These are phyloP conservation scores for Auricularia heimuer DNA, from an alignment of 768 basidiomycete species.

Conservation along the genomic window DNA sequence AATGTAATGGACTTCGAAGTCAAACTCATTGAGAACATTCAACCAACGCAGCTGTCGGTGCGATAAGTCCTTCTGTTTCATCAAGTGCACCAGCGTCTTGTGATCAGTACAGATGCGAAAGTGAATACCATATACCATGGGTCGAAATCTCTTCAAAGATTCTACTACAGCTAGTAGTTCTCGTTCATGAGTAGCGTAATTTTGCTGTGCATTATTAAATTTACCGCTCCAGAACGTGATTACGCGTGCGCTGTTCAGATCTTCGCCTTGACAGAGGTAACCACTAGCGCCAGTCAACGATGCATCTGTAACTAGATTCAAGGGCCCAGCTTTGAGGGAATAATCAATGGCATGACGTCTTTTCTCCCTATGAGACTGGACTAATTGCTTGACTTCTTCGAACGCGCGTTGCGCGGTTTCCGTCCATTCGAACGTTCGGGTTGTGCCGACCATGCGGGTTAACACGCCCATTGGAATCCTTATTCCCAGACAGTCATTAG, in stretches of 20 bases:
- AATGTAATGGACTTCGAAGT: slow-evolving; percentile 22
- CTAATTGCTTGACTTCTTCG: slow-evolving; percentile 24
- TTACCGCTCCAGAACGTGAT: slow-evolving; percentile 1
- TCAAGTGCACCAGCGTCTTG: slow-evolving; percentile 19
- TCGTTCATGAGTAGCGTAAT: slow-evolving; percentile 31
- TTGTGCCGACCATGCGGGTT: slow-evolving; percentile 12
- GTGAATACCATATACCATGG: slow-evolving; percentile 13
- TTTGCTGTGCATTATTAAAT: slow-evolving; percentile 8
- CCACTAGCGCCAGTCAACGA: not conserved
- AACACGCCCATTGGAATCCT: slow-evolving; percentile 31
- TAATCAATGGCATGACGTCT: slow-evolving; percentile 12
- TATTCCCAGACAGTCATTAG: slow-evolving; percentile 19
- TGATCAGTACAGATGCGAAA: slow-evolving; percentile 27
- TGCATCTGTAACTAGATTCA: not conserved
- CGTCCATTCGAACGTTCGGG: slow-evolving; percentile 20
- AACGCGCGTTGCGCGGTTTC: slow-evolving; percentile 26
- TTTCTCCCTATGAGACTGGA: slow-evolving; percentile 16
- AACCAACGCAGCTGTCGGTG: slow-evolving; percentile 28
- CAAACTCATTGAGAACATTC: slow-evolving; percentile 22
- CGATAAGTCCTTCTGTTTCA: slow-evolving; percentile 25
- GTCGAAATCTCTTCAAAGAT: slow-evolving; percentile 19
- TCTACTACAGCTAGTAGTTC: slow-evolving; percentile 29
- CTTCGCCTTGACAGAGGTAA: not conserved
- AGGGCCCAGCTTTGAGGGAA: not conserved
- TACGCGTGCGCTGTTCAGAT: not conserved